Evolutionary conservation across 129 eudicot genomes (phyloP), one percentile per base, ranked within the genome.

Genomic region (Helianthus tuberosus): DNA sequence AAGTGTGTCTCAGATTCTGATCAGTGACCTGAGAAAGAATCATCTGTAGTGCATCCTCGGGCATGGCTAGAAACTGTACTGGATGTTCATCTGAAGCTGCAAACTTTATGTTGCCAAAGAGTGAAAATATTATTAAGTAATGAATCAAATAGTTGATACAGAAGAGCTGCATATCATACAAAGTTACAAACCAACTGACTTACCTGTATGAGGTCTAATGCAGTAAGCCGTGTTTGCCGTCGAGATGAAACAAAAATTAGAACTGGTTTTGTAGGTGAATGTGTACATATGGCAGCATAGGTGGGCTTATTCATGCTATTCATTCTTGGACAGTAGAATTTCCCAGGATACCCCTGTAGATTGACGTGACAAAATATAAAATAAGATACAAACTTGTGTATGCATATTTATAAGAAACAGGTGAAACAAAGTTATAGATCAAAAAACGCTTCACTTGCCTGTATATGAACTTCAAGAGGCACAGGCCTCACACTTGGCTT

Each of bases 401-500:
- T 47, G 49, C 29, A 67, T 60, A 69, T 59, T 44, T 62, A 36
- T 35, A 51, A 48, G 58, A 58, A 61, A 49, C 14, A 29, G 41
- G 39, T 51, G 17, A 64, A 54, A 71, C 44, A 36, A 55, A 54
- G 29, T 41, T 62, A 14, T 27, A 60, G 20, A 43, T 29, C 54
- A 6, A 47, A 54, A 69, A 72, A 67, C 27, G 64, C 36, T 57
- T 49, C 76, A 86, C 89, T 81, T 85, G 78, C 98, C 98, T 94
- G 98, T 88, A 94, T 94, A 79, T 94, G 98, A 76, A 94, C 98
- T 88, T 94, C 98, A 58, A 94, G 96, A 65, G 98, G 97, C 64
- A 94, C 98, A 58, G 98, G 97, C 84, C 98, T 80, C 68, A 94
- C 98, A 83, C 98, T 94, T 48, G 98, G 98, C 88, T 94, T 94